These are phyloP conservation scores for Nitzschia sp. DNA, from an alignment of 108 stramenopile genomes.

Conservation along the genomic window DNA sequence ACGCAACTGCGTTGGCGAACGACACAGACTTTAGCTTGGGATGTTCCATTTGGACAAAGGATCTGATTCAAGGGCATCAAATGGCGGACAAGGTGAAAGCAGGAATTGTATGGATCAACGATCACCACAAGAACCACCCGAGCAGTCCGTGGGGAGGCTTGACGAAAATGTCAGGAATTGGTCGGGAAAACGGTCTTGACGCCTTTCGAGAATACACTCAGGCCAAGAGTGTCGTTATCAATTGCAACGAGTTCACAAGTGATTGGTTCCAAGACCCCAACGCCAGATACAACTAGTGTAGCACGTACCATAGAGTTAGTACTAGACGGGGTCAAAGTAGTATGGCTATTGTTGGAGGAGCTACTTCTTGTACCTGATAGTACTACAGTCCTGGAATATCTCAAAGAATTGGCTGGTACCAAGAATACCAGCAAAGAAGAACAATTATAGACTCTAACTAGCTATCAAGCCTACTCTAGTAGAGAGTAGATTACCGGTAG, in stretches of 20 bases:
- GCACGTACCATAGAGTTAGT: too few relatives aligned
- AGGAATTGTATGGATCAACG: conserved; percentile 68
- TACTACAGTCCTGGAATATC: too few relatives aligned
- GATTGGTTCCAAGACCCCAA: conserved; percentile 25
- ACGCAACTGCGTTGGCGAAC: conserved; percentile 63
- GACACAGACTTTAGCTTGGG: conserved; percentile 60
- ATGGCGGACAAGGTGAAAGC: conserved; percentile 40
- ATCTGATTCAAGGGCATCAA: conserved; percentile 37
- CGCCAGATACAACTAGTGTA: conserved; percentile 16
- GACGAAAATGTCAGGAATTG: conserved; percentile 31
- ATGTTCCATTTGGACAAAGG: conserved; percentile 52
- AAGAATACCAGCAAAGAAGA: too few relatives aligned
- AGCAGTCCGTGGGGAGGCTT: conserved; percentile 59
- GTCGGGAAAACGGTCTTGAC: conserved; percentile 24
- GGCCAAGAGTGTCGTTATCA: conserved; percentile 15
- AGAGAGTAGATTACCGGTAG: too few relatives aligned
- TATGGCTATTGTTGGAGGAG: too few relatives aligned
- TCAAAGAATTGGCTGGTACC: too few relatives aligned
- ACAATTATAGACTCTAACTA: too few relatives aligned
- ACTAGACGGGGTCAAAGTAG: too few relatives aligned
- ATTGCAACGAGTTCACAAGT: conserved; percentile 7
- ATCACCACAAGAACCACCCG: conserved; percentile 55
- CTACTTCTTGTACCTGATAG: too few relatives aligned
- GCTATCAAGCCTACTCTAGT: too few relatives aligned
- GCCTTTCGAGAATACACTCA: conserved; percentile 22